Base-by-base conservation (phyloP, 495 filamentous ascomycete genomes). In the Corynascus novoguineensis region DNA sequence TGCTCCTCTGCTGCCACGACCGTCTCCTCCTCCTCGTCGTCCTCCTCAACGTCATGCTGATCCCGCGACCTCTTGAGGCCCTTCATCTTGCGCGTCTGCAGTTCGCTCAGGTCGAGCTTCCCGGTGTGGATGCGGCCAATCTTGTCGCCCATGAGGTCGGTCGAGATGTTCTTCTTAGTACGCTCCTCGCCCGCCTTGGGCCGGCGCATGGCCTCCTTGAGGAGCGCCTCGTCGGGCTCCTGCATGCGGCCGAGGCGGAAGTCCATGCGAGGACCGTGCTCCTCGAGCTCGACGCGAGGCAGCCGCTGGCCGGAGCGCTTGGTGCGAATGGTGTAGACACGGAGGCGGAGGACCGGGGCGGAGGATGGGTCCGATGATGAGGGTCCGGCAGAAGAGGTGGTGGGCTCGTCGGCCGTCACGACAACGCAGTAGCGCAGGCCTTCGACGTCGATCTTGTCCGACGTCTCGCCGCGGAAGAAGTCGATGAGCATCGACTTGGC, bases 41-140 rank as follows among this genome's bases (percentile, higher is more conserved):
- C 63, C 28, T 38, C 60, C 28, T 56, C 60, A 7, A 38, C 57
- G 41, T 63, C 67, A 10, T 47, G 52, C 21, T 82, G 77, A 57
- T 83, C 82, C 19, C 85, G 73, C 25, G 80, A 79, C 49, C 95
- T 78, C 82, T 97, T 97, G 60, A 98, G 71, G 56, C 93, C 93
- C 83, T 98, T 98, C 92, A 98, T 97, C 85, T 98, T 98, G 67
- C 93, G 82, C 44, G 90, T 96, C 82, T 97, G 93, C 72, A 98
- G 69, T 58, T 85, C 80, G 57, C 76, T 78, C 34, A 98, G 78
- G 74, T 97, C 92, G 73, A 97, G 89, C 78, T 88, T 90, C 67
- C 87, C 89, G 27, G 93, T 71, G 75, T 98, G 95, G 53, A 98
- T 90, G 54, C 90, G 82, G 52, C 95, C 93, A 51, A 97, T 75